Percentiles rank a stretch among this genome's conserved stretches.
Conservation (phyloP, 129 eudicot genomes). For the Lonicera japonica region DNA sequence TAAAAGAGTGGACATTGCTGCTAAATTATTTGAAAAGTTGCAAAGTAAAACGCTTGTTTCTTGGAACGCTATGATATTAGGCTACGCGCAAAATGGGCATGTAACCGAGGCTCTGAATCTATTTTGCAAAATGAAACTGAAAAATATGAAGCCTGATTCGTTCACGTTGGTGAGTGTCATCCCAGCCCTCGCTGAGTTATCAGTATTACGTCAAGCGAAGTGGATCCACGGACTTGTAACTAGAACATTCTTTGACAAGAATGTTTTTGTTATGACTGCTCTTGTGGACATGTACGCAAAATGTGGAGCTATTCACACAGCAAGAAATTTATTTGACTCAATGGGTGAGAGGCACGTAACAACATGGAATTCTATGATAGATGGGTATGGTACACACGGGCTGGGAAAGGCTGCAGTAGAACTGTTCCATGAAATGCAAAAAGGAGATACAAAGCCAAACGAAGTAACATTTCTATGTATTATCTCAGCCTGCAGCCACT, state of each 20-base stretch:
- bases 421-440: conserved; percentile 52
- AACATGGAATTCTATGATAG: conserved; percentile 97
- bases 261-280: conserved; percentile 72
- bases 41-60: conserved; percentile 60
- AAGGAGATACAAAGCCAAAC: conserved; percentile 45
- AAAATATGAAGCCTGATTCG: conserved; percentile 57
- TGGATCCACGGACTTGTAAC: conserved; percentile 85
- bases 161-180: conserved; percentile 84
- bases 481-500: conserved; percentile 96
- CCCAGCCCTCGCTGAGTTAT: conserved; percentile 75
- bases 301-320: conserved; percentile 67
- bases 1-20: conserved; percentile 53
- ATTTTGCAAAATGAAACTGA: conserved; percentile 47
- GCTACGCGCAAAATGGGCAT: conserved; percentile 71
- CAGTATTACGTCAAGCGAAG: conserved; percentile 66
- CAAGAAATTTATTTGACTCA: conserved; percentile 63
- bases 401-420: conserved; percentile 54
- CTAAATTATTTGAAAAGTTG: conserved; percentile 45
- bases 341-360: conserved; percentile 70
- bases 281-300: conserved; percentile 94
- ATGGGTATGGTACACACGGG: conserved; percentile 96
- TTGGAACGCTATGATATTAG: conserved; percentile 89
- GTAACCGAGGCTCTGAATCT: conserved; percentile 58
- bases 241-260: conserved; percentile 53
- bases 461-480: conserved; percentile 67